Percentiles rank a stretch among this genome's conserved stretches.
These are phyloP conservation scores for Phytophthora litchii DNA, from an alignment of 352 stramenopile species.

Conservation along the genomic window DNA sequence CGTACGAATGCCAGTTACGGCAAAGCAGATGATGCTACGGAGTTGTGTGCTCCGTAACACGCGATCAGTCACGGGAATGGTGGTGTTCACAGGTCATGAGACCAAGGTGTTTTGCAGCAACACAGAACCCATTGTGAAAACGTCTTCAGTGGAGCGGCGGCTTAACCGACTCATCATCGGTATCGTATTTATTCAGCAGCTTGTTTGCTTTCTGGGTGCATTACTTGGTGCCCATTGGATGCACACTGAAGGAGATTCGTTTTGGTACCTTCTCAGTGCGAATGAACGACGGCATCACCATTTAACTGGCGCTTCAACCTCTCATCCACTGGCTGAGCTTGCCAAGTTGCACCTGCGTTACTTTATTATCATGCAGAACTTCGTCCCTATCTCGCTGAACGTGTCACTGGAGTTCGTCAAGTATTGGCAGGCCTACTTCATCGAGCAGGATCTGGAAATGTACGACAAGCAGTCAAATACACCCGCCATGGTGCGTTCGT, in stretches of 20 bases:
- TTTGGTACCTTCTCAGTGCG: constrained; percentile 68
- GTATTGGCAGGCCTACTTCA: constrained; percentile 95
- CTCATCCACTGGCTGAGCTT: constrained; percentile 61
- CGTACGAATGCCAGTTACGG: constrained; percentile 66
- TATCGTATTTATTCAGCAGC: constrained; percentile 78
- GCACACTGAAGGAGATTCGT: constrained; percentile 55
- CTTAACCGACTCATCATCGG: constrained; percentile 77
- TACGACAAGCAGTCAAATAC: constrained; percentile 92
- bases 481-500: constrained; percentile 78
- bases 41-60: constrained; percentile 91
- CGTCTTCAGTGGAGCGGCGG: constrained; percentile 74
- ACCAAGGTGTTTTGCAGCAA: constrained; percentile 88
- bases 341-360: constrained; percentile 91
- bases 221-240: constrained; percentile 77
- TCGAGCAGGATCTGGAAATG: constrained; percentile 92
- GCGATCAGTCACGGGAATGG: constrained; percentile 75
- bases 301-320: constrained; percentile 19
- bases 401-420: constrained; percentile 97
- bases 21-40: constrained; percentile 90
- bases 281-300: constrained; percentile 17
- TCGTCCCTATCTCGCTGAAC: constrained; percentile 99
- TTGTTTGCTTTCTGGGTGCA: constrained; percentile 69
- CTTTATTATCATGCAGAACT: constrained; percentile 97
- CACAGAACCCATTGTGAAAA: constrained; percentile 77
- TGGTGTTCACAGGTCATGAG: constrained; percentile 91